Evolutionary conservation across 2,329 filamentous ascomycete species (phyloP).

Genomic region (Penicillium sp.): DNA sequence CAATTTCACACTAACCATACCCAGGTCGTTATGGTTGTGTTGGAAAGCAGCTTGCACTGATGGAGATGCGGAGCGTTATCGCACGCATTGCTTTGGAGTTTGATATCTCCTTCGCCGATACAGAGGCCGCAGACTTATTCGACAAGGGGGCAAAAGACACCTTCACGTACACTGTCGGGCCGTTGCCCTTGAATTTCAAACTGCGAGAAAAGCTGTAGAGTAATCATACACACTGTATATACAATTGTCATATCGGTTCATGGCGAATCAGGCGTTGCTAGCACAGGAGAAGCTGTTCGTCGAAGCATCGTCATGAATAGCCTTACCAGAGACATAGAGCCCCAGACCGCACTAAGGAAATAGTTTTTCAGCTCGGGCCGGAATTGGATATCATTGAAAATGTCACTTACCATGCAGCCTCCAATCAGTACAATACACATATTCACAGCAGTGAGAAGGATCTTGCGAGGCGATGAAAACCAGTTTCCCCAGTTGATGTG

Average conservation of each 20-base stretch:
- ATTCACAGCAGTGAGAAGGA: conserved; percentile 18
- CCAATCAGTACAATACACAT: conserved; percentile 16
- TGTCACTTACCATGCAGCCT: conserved; percentile 16
- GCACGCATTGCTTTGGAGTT: conserved; percentile 5
- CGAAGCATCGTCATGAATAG: conserved; percentile 19
- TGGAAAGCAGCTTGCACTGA: conserved; percentile 9
- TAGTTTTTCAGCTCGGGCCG: background rate
- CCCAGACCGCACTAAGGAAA: conserved; percentile 18
- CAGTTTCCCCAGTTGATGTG: conserved; percentile 20
- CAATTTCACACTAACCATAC: background rate
- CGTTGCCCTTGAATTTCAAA: background rate
- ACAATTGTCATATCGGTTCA: background rate
- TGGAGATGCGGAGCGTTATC: conserved; percentile 10
- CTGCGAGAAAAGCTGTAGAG: background rate
- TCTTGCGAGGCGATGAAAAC: conserved; percentile 17
- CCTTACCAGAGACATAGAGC: conserved; percentile 22
- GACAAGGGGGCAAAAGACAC: conserved; percentile 6
- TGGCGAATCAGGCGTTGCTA: conserved; percentile 5
- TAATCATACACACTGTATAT: background rate
- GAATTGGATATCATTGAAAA: background rate
- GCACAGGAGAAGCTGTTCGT: conserved; percentile 22
- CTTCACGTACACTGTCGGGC: background rate
- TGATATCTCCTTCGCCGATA: background rate
- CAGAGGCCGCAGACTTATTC: conserved; percentile 1
- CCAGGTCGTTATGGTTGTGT: conserved; percentile 6